Evolutionary conservation across 257 asterid species (phyloP).

Genomic region (Nicotiana tabacum): DNA sequence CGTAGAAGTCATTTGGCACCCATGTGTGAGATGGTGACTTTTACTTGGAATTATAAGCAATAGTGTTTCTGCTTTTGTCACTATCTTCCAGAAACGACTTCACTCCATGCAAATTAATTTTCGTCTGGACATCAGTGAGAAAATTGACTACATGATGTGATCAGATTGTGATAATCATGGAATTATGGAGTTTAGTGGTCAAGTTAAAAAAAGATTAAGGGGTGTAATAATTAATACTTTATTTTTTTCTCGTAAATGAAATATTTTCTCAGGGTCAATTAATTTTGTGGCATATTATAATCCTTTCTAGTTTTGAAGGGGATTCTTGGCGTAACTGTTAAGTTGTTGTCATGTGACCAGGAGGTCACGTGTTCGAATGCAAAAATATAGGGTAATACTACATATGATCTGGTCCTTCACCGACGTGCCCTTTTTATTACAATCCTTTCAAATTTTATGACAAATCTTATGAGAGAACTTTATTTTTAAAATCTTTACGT

Average conservation of each 20-base stretch:
- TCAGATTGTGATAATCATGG: neutral
- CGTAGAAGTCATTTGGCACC: conserved; percentile 9
- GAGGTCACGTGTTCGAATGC: too few relatives aligned
- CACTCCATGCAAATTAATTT: neutral
- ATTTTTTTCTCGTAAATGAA: neutral
- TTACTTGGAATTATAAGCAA: conserved; percentile 6
- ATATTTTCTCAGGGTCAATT: too few relatives aligned
- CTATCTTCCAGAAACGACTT: conserved; percentile 6
- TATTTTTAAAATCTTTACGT: too few relatives aligned
- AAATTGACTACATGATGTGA: conserved; percentile 4
- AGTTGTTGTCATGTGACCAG: too few relatives aligned
- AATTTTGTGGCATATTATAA: too few relatives aligned
- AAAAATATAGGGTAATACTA: too few relatives aligned
- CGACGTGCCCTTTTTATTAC: too few relatives aligned
- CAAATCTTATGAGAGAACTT: too few relatives aligned
- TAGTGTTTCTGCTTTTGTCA: conserved; percentile 10
- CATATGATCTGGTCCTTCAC: too few relatives aligned
- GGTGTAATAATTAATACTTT: neutral
- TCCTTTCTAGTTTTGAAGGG: too few relatives aligned
- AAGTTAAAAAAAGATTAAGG: neutral
- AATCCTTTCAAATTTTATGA: too few relatives aligned
- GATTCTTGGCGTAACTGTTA: too few relatives aligned
- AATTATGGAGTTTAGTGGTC: neutral
- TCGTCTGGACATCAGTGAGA: neutral
- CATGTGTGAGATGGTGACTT: conserved; percentile 13